A percentile compares a stretch with the other conserved stretches of the same genome.
phyloP scores from a whole-genome alignment of 192 early-diverging fungal species.

The Funneliformis mosseae region DNA sequence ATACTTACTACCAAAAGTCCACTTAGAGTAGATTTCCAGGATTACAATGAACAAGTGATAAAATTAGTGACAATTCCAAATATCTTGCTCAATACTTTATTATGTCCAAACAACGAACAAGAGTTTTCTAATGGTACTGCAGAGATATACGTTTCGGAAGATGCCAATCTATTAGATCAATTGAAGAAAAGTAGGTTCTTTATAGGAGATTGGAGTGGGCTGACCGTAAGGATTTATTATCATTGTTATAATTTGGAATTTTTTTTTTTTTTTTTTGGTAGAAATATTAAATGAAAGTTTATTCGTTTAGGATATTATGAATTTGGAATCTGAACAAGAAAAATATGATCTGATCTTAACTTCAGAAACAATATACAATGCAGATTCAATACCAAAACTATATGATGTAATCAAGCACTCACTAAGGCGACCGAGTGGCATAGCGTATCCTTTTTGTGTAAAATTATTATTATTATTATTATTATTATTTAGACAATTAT shows the following conservation, averaged over 20 bases:
- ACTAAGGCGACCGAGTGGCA: slow-evolving; percentile 52
- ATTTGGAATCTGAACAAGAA: slow-evolving; percentile 47
- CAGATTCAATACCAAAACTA: slow-evolving; percentile 61
- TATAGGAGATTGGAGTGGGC: slow-evolving; percentile 68
- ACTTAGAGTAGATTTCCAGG: slow-evolving; percentile 79
- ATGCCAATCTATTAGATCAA: slow-evolving; percentile 38
- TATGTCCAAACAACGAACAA: slow-evolving; percentile 38
- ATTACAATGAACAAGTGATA: slow-evolving; percentile 91
- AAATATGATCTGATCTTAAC: slow-evolving; percentile 75
- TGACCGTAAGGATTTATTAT: slow-evolving; percentile 36
- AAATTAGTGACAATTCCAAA: slow-evolving; percentile 90
- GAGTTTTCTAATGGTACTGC: slow-evolving; percentile 45
- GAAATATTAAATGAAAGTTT: background rate
- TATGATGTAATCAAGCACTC: slow-evolving; percentile 63
- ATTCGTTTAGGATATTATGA: slow-evolving; percentile 43
- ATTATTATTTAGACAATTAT: background rate
- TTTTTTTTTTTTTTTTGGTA: background rate
- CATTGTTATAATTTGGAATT: background rate
- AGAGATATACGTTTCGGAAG: slow-evolving; percentile 46
- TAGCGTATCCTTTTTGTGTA: slow-evolving; percentile 41
- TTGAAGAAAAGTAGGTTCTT: slow-evolving; percentile 58
- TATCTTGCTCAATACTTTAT: slow-evolving; percentile 76
- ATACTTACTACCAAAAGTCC: slow-evolving; percentile 56
- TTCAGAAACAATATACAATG: slow-evolving; percentile 78
- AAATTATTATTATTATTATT: background rate